Evolutionary conservation across 2,329 filamentous ascomycete genomes (phyloP).

Genomic region (Aspergillus sp.): DNA sequence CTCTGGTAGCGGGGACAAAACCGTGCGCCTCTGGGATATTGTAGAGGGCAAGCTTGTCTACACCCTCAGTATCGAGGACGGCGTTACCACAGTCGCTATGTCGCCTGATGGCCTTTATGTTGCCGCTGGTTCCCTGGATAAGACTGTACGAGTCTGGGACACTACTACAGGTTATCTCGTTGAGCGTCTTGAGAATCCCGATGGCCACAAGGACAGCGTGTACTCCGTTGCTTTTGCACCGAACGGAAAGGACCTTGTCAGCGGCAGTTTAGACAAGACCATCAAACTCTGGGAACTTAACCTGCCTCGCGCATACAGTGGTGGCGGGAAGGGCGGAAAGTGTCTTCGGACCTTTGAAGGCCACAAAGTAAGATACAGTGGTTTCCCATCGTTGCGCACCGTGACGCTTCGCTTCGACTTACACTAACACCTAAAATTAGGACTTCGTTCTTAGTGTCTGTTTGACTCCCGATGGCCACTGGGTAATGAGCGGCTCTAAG

Average conservation of each 20-base stretch:
- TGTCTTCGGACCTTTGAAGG: conserved; percentile 97
- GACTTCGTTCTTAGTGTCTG: conserved; percentile 97
- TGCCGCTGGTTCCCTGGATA: conserved; percentile 91
- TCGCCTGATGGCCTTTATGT: conserved; percentile 93
- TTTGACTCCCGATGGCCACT: conserved; percentile 86
- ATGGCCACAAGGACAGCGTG: conserved; percentile 95
- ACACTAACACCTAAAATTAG: conserved; percentile 42
- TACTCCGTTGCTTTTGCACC: conserved; percentile 97
- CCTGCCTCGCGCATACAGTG: conserved; percentile 66
- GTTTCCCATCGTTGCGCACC: conserved; percentile 25
- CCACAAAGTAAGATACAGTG: conserved; percentile 67
- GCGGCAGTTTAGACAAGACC: conserved; percentile 92
- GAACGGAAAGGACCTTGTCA: conserved; percentile 88
- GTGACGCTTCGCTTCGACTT: neutral
- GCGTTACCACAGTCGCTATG: conserved; percentile 95
- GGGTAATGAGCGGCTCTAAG: conserved; percentile 97
- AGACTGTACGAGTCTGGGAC: conserved; percentile 98
- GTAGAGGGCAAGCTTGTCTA: conserved; percentile 78
- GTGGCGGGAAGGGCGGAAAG: conserved; percentile 77
- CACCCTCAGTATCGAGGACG: conserved; percentile 90
- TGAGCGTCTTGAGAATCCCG: conserved; percentile 86
- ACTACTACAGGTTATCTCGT: conserved; percentile 80
- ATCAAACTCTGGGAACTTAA: conserved; percentile 99
- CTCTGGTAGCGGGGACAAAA: conserved; percentile 91
- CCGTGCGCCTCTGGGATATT: conserved; percentile 94